Evolutionary conservation across 371 early-diverging fungal species (phyloP), one percentile per base, ranked within the genome.

Genomic region (Sporodiniella umbellata): DNA sequence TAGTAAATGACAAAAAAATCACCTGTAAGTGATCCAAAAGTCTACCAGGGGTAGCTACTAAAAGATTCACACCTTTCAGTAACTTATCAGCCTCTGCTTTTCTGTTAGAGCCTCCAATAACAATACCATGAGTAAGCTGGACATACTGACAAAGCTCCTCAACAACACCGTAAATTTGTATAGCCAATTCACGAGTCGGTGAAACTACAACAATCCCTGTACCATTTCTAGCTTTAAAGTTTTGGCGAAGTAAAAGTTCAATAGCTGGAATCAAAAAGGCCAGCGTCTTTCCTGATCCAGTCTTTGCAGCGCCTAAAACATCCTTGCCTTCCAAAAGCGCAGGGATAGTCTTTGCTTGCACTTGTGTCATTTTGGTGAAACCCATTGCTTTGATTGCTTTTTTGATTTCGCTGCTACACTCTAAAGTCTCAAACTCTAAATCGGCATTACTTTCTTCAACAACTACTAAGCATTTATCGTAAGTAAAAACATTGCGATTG

Each of bases 101-200:
- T 58, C 99, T 85, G 71, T 95, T 96, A 18, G 94, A 94, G 42
- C 95, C 96, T 42, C 99, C 99, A 78, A 98, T 99, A 39, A 99
- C 92, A 57, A 99, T 90, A 50, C 96, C 99, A 65, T 45, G 56
- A 0, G 96, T 98, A 66, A 95, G 94, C 53, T 86, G 84, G 68
- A 94, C 96, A 72, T 86, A 85, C 66, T 90, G 87, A 47, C 94
- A 64, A 39, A 98, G 80, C 24, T 95, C 95, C 56, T 94, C 92
- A 15, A 96, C 95, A 25, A 98, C 98, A 23, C 96, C 95, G 79
- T 94, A 95, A 60, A 98, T 99, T 66, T 99, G 99, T 48, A 98
- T 75, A 21, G 99, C 98, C 42, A 99, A 81, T 79, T 99, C 99
- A 66, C 99, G 87, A 21, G 99, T 99, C n/a, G 99, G 99, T 5